A percentile compares a stretch with the other conserved stretches of the same genome.
These are phyloP conservation scores for Sclerotiophoma versabilis DNA, from an alignment of 2,329 filamentous ascomycete species.

Conservation along the genomic window DNA sequence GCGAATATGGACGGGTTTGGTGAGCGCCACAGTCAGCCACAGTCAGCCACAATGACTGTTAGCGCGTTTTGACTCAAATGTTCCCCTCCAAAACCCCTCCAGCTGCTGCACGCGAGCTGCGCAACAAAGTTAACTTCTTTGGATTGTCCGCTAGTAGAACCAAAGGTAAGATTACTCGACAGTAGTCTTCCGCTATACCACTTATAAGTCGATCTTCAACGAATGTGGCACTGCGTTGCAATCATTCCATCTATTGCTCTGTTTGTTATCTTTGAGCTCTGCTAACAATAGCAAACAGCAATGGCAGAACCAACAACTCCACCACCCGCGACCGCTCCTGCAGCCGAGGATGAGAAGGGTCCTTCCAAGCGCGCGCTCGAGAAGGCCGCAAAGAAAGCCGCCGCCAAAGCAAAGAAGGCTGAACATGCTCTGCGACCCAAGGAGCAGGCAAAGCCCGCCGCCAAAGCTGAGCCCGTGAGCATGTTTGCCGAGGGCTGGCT, in stretches of 20 bases:
- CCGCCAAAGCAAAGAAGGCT: slow-evolving; percentile 53
- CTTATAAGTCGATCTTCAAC: too few species aligned
- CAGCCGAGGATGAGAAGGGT: slow-evolving; percentile 42
- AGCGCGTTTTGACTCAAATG: slow-evolving; percentile 32
- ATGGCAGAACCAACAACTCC: slow-evolving; percentile 36
- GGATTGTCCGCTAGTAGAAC: background rate
- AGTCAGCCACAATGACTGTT: slow-evolving; percentile 20
- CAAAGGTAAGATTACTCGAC: background rate
- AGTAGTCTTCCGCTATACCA: background rate
- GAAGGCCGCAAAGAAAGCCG: slow-evolving; percentile 59
- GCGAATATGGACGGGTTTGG: background rate
- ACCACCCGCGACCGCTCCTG: slow-evolving; percentile 19
- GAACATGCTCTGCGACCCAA: slow-evolving; percentile 53
- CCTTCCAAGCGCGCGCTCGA: slow-evolving; percentile 58
- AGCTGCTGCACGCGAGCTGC: slow-evolving; percentile 24
- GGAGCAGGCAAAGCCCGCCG: slow-evolving; percentile 41
- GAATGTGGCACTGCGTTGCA: too few species aligned
- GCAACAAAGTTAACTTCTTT: background rate
- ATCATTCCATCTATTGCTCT: background rate
- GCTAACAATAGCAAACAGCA: slow-evolving; percentile 15
- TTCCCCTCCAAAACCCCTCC: slow-evolving; percentile 31
- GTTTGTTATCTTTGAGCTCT: slow-evolving; percentile 4
- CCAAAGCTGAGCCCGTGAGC: slow-evolving; percentile 40
- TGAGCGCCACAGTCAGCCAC: background rate
- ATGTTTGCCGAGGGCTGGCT: slow-evolving; percentile 60